A percentile compares a stretch with the other conserved stretches of the same genome.
Conservation (phyloP, 2,329 filamentous ascomycete species). For the Pseudogymnoascus sp. region DNA sequence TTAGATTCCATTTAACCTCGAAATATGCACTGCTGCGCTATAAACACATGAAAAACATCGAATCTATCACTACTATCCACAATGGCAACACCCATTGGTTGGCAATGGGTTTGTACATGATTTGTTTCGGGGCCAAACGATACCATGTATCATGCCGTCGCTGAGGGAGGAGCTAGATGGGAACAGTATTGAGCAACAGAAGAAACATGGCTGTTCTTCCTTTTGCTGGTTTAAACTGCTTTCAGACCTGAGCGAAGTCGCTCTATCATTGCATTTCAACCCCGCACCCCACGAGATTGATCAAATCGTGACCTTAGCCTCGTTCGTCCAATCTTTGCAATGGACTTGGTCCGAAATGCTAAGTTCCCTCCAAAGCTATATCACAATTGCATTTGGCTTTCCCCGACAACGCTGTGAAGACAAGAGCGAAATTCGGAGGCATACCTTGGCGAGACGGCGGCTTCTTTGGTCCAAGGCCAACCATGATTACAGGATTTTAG, state of each 20-base stretch:
- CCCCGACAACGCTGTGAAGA: not conserved
- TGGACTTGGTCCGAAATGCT: not conserved
- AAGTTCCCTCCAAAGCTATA: not conserved
- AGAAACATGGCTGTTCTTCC: not conserved
- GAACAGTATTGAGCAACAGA: not conserved
- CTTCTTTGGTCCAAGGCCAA: constrained; percentile 53
- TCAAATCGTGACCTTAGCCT: not conserved
- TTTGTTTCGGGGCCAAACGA: not conserved
- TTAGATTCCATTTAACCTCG: not conserved
- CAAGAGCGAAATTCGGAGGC: constrained; percentile 1
- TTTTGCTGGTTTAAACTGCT: not conserved
- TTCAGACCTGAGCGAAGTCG: not conserved
- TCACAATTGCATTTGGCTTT: not conserved
- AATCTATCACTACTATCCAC: not conserved
- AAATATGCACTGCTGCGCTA: not conserved
- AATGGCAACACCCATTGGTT: not conserved
- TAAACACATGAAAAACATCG: not conserved
- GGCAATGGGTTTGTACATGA: not conserved
- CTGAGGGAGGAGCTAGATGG: not conserved
- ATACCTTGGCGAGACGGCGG: constrained; percentile 65
- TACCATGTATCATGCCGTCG: not conserved
- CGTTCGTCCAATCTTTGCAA: not conserved
- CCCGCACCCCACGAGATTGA: not conserved
- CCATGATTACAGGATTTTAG: constrained; percentile 39
- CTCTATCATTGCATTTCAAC: not conserved